These are phyloP conservation scores for Suillus variegatus DNA, from an alignment of 768 basidiomycete genomes.

Conservation along the genomic window DNA sequence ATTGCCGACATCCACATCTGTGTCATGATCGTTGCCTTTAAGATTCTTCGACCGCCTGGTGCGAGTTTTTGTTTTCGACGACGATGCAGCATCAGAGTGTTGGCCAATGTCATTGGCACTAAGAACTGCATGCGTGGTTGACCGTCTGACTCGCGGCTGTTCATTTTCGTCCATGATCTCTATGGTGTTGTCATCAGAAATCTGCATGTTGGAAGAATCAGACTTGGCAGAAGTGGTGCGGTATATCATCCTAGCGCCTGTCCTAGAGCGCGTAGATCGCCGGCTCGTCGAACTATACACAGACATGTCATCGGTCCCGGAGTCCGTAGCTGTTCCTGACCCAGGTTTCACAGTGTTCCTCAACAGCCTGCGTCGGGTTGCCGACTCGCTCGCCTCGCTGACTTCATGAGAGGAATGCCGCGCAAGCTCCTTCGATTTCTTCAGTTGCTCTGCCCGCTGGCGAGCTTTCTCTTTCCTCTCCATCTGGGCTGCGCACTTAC, in stretches of 20 bases:
- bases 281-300: conserved; percentile 23
- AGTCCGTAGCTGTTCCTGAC: conserved; percentile 8
- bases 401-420: neutral
- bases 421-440: neutral
- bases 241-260: neutral
- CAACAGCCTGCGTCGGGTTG: conserved; percentile 10
- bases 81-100: neutral
- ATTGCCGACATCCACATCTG: neutral
- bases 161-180: neutral
- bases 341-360: conserved; percentile 7
- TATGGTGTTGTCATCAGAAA: neutral
- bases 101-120: neutral
- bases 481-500: conserved; percentile 20
- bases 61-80: neutral
- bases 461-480: conserved; percentile 22
- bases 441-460: conserved; percentile 21
- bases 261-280: conserved; percentile 11
- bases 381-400: conserved; percentile 20
- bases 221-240: neutral
- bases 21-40: neutral
- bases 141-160: neutral
- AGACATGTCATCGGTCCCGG: conserved; percentile 32
- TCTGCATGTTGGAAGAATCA: neutral
- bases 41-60: neutral
- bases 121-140: neutral